Percentiles rank a stretch among this genome's conserved stretches.
phyloP scores from a whole-genome alignment of 441 rosid species.

The Biscutella laevigata region DNA sequence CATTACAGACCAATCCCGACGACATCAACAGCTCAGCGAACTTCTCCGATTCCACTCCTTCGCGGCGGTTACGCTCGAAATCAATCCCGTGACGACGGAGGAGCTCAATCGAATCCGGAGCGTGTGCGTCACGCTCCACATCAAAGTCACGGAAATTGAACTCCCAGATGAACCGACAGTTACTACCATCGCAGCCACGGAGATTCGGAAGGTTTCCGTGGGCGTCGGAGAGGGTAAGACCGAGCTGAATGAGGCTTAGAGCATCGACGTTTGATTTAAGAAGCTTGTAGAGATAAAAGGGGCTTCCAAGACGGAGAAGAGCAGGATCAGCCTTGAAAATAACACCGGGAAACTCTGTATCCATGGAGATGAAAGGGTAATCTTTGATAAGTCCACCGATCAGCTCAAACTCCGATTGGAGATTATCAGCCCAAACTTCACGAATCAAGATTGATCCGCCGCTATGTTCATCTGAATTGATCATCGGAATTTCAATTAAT shows the following conservation, averaged over 20 bases:
- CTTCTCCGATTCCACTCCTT: slow-evolving; percentile 47
- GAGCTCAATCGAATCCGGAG: slow-evolving; percentile 66
- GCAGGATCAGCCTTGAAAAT: slow-evolving; percentile 33
- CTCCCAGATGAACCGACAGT: slow-evolving; percentile 65
- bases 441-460: slow-evolving; percentile 36
- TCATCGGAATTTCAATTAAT: neutral
- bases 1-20: slow-evolving; percentile 73
- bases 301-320: slow-evolving; percentile 22
- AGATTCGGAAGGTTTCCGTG: slow-evolving; percentile 62
- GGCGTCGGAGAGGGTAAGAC: slow-evolving; percentile 76
- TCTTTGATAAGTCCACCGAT: slow-evolving; percentile 45
- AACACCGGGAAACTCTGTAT: slow-evolving; percentile 81
- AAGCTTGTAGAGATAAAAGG: slow-evolving; percentile 54
- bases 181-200: slow-evolving; percentile 20
- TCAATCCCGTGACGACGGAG: slow-evolving; percentile 74
- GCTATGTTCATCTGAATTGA: slow-evolving; percentile 7
- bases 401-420: slow-evolving; percentile 56
- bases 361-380: slow-evolving; percentile 76
- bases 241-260: slow-evolving; percentile 68
- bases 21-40: slow-evolving; percentile 85
- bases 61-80: slow-evolving; percentile 45
- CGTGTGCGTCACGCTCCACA: slow-evolving; percentile 49
- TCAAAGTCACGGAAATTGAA: slow-evolving; percentile 80
- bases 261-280: slow-evolving; percentile 80
- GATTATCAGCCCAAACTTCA: slow-evolving; percentile 65